A percentile compares a stretch with the other conserved stretches of the same genome.
phyloP scores from a whole-genome alignment of 2,329 filamentous ascomycete genomes.

The Aspergillus fischeri region DNA sequence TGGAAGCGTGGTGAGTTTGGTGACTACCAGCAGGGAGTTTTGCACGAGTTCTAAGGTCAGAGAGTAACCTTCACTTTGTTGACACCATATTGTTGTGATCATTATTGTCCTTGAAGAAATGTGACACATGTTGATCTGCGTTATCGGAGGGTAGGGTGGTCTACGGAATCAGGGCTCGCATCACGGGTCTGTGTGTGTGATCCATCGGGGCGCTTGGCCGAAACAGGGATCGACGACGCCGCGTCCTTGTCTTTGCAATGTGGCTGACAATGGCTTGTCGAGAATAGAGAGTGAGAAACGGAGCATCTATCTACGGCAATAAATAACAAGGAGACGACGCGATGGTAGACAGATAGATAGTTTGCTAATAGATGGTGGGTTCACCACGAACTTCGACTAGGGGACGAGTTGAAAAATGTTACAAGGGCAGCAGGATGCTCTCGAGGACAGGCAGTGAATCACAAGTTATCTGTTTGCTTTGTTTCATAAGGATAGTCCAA shows the following conservation, averaged over 20 bases:
- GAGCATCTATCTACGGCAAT: neutral
- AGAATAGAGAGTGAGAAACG: neutral
- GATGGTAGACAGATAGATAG: neutral
- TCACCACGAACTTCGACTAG: neutral
- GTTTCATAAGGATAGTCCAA: neutral
- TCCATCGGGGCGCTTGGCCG: neutral
- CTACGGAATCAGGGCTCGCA: neutral
- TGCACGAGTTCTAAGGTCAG: neutral
- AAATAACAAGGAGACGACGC: neutral
- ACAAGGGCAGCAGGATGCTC: neutral
- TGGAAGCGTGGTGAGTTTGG: neutral
- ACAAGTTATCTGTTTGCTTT: neutral
- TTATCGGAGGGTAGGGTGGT: neutral
- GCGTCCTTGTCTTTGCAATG: neutral
- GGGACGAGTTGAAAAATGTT: neutral
- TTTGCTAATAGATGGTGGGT: neutral
- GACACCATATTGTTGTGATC: neutral
- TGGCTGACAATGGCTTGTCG: neutral
- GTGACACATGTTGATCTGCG: neutral
- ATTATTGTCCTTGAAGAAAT: neutral
- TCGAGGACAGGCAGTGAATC: neutral
- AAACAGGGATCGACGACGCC: neutral
- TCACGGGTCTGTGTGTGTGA: neutral
- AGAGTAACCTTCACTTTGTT: neutral
- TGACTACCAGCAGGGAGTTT: neutral